Base-by-base conservation (phyloP, 345 rosid genomes). In the Turnera subulata region DNA sequence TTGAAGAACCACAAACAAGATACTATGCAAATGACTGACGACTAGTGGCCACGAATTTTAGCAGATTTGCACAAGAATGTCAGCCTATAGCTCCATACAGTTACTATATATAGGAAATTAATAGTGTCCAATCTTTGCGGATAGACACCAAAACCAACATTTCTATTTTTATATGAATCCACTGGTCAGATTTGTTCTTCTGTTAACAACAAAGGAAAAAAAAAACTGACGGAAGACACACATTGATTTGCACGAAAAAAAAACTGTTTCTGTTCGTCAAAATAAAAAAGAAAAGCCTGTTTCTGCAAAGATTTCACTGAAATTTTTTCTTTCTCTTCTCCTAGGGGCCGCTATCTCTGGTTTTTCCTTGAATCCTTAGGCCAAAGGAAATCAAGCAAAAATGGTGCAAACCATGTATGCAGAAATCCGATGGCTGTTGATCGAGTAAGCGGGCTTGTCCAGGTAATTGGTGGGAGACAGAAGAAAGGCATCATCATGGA, bases 401-500 rank as follows among this genome's bases (percentile, higher is more conserved):
- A n/a, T 22, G 43, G 1, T 22, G n/a, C 46, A 54, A 6, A 52
- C 15, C 4, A 8, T 7, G 11, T 53, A 1, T 24, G 7, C 6
- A 47, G 14, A 22, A 32, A 33, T 6, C 21, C 3, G 32, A 16
- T 5, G 32, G n/a, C 3, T 20, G 0, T 39, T 2, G 4, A 22
- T 50, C 17, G n/a, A 12, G 35, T 14, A 50, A 52, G 16, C 13
- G n/a, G n/a, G 4, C 1, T 2, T 17, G 21, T 5, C 18, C 33
- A 18, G 35, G 35, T 8, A 29, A 8, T 29, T 29, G 4, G 35
- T n/a, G n/a, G n/a, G n/a, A n/a, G n/a, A n/a, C n/a, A n/a, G n/a
- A n/a, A n/a, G n/a, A n/a, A 37, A 62, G 29, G 46, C 50, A n/a
- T n/a, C 59, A 50, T 45, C 2, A 84, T 81, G 95, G 95, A 89